Conservation (phyloP, 768 basidiomycete genomes). For the Xerocomellus intermedius region DNA sequence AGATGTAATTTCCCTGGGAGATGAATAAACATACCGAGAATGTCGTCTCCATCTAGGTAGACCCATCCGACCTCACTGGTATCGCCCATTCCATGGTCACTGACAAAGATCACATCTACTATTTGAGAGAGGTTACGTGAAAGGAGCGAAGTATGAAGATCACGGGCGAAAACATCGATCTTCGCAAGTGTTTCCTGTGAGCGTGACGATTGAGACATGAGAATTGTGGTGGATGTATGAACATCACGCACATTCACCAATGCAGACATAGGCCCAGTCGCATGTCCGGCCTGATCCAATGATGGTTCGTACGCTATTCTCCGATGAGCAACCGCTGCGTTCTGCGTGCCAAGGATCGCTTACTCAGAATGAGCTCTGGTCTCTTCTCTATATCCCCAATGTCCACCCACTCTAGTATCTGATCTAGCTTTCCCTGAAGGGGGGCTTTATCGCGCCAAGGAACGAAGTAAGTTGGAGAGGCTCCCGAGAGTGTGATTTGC, state of each 20-base stretch:
- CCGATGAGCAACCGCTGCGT: neutral
- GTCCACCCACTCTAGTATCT: slow-evolving; percentile 82
- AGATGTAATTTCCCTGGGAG: neutral
- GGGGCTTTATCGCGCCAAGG: slow-evolving; percentile 68
- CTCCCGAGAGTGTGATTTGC: slow-evolving; percentile 62
- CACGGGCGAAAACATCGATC: slow-evolving; percentile 73
- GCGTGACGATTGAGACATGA: neutral
- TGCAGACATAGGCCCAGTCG: slow-evolving; percentile 63
- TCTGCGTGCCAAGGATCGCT: slow-evolving; percentile 12
- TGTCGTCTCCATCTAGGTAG: slow-evolving; percentile 60
- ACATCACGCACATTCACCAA: slow-evolving; percentile 60
- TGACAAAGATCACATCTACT: slow-evolving; percentile 87
- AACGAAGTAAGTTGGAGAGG: slow-evolving; percentile 69
- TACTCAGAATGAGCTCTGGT: slow-evolving; percentile 77
- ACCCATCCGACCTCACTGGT: slow-evolving; percentile 75
- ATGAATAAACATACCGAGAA: slow-evolving; percentile 24
- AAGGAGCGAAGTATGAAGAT: slow-evolving; percentile 61
- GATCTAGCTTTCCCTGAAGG: slow-evolving; percentile 66
- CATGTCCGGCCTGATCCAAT: slow-evolving; percentile 82
- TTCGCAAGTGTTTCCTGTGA: slow-evolving; percentile 57
- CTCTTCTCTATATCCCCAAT: slow-evolving; percentile 59
- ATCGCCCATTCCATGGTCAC: slow-evolving; percentile 90
- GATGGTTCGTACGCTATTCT: slow-evolving; percentile 76
- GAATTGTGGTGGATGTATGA: neutral
- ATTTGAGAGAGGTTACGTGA: slow-evolving; percentile 77